Conservation (phyloP, 495 filamentous ascomycete species). For the Cairneyella variabilis region DNA sequence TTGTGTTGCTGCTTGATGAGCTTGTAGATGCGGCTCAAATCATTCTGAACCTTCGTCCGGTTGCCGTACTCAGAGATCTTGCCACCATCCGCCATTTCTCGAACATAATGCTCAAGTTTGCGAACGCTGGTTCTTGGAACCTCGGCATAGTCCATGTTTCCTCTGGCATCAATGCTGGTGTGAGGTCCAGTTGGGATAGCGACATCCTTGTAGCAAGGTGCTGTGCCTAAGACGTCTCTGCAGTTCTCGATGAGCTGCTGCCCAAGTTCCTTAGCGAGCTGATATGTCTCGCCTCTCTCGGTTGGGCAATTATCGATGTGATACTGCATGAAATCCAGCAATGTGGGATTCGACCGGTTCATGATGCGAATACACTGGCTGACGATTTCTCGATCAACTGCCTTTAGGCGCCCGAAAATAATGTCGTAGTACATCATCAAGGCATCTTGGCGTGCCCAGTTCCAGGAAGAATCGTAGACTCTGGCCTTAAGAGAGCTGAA, state of each 20-base stretch:
- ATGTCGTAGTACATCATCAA: conserved; percentile 99
- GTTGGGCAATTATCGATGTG: conserved; percentile 99
- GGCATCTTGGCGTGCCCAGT: conserved; percentile 97
- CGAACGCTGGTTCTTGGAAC: conserved; percentile 83
- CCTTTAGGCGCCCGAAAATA: conserved; percentile 91
- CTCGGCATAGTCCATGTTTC: conserved; percentile 87
- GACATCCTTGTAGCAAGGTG: conserved; percentile 95
- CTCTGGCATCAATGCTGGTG: conserved; percentile 83
- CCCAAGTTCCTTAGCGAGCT: conserved; percentile 93
- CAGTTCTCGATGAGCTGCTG: conserved; percentile 96
- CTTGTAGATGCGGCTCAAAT: conserved; percentile 91
- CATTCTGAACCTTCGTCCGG: conserved; percentile 94
- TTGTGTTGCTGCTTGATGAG: conserved; percentile 96
- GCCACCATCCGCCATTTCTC: conserved; percentile 97
- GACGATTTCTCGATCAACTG: conserved; percentile 95
- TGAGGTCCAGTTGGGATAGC: conserved; percentile 85
- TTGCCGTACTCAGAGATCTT: conserved; percentile 99
- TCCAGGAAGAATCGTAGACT: conserved; percentile 98
- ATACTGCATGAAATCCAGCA: conserved; percentile 99
- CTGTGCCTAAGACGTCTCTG: conserved; percentile 76
- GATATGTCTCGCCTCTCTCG: conserved; percentile 93
- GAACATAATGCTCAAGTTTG: conserved; percentile 97
- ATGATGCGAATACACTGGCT: conserved; percentile 98
- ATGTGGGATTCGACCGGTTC: conserved; percentile 93
- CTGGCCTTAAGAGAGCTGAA: conserved; percentile 93